Conservation (phyloP, 768 basidiomycete genomes). For the Mycena sanguinolenta region DNA sequence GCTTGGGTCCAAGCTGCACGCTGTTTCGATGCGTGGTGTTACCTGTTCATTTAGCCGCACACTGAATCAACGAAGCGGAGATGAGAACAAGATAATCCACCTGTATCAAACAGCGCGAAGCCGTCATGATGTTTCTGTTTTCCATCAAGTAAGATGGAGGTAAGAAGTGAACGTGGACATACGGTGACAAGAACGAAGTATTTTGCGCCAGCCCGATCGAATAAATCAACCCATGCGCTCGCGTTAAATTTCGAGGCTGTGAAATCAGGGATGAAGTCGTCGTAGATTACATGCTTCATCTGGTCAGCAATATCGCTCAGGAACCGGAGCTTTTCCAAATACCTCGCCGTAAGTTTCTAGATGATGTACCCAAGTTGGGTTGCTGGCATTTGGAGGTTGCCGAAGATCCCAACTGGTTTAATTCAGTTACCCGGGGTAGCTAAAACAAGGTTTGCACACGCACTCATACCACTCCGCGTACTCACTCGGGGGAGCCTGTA, state of each 20-base stretch:
- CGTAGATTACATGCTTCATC: slow-evolving; percentile 61
- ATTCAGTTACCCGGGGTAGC: neutral
- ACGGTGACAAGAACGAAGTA: slow-evolving; percentile 72
- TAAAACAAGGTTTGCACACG: slow-evolving; percentile 36
- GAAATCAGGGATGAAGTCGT: slow-evolving; percentile 70
- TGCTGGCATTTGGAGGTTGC: slow-evolving; percentile 49
- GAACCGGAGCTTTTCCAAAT: neutral
- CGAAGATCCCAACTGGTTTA: slow-evolving; percentile 54
- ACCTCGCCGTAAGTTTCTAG: slow-evolving; percentile 61
- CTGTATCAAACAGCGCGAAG: slow-evolving; percentile 67
- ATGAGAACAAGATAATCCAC: neutral
- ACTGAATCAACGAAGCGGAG: neutral
- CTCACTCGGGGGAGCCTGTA: slow-evolving; percentile 51
- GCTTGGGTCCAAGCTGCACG: slow-evolving; percentile 61
- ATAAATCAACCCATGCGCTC: slow-evolving; percentile 66
- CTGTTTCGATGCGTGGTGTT: slow-evolving; percentile 66
- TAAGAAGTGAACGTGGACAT: slow-evolving; percentile 27
- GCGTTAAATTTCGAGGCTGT: slow-evolving; percentile 67
- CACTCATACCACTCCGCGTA: slow-evolving; percentile 74
- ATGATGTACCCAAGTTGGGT: slow-evolving; percentile 64
- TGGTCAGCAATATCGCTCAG: neutral
- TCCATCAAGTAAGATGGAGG: neutral
- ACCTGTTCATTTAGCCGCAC: slow-evolving; percentile 29
- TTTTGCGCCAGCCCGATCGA: slow-evolving; percentile 69
- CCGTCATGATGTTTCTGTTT: slow-evolving; percentile 74